Conservation (phyloP, 495 filamentous ascomycete genomes). For the Aspergillus nidulans region DNA sequence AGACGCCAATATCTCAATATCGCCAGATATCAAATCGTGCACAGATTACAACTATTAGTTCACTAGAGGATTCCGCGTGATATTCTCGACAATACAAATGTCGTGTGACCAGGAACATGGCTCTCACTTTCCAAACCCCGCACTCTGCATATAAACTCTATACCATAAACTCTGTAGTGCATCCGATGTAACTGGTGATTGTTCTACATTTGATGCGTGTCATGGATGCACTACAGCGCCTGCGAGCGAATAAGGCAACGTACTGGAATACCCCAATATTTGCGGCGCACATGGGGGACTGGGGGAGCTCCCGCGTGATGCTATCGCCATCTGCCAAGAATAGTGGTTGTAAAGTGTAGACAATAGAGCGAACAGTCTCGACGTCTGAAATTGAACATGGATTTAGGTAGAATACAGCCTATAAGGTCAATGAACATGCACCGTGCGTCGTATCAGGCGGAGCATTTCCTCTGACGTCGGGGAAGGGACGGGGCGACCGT, state of each 20-base stretch:
- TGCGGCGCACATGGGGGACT: background rate
- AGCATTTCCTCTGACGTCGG: background rate
- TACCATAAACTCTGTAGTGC: background rate
- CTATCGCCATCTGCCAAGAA: background rate
- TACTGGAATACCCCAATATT: background rate
- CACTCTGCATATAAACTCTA: background rate
- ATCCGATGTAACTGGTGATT: background rate
- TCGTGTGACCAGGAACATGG: slow-evolving; percentile 9
- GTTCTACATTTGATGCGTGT: background rate
- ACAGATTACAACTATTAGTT: slow-evolving; percentile 3
- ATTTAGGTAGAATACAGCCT: background rate
- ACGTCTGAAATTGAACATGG: background rate
- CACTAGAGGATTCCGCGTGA: slow-evolving; percentile 9
- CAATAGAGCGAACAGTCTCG: background rate
- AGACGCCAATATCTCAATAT: slow-evolving; percentile 8
- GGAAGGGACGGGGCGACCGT: background rate
- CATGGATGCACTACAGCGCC: background rate
- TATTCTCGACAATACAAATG: slow-evolving; percentile 1
- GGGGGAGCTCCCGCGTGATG: slow-evolving; percentile 1
- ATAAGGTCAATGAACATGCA: background rate
- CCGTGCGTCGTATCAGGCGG: background rate
- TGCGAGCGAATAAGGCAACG: background rate
- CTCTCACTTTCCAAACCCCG: background rate
- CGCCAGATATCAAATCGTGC: background rate
- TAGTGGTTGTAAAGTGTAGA: background rate